Conservation (phyloP, 805 yeast species). For the Kurtzmaniella cleridarum region DNA sequence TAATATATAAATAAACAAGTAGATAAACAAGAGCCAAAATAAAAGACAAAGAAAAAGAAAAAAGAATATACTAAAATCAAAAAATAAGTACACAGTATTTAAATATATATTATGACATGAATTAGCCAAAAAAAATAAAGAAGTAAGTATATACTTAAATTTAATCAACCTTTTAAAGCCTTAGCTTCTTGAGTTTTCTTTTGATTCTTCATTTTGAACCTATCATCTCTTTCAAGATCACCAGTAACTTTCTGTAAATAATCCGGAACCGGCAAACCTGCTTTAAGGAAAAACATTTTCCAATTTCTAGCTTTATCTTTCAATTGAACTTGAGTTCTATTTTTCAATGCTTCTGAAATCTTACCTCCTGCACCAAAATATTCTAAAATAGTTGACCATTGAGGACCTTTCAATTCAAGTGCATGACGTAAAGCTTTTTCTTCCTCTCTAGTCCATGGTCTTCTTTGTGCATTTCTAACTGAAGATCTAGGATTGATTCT, state of each 20-base stretch:
- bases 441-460: constrained; percentile 86
- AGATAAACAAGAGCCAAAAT: no score
- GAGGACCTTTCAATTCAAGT: constrained; percentile 78
- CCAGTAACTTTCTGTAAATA: constrained; percentile 86
- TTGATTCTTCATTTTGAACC: constrained; percentile 25
- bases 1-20: no score
- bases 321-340: constrained; percentile 84
- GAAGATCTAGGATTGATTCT: constrained; percentile 25
- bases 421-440: constrained; percentile 82
- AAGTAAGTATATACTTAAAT: constrained; percentile 6
- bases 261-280: constrained; percentile 71
- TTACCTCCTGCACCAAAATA: constrained; percentile 94
- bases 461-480: constrained; percentile 34
- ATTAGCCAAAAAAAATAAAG: not conserved
- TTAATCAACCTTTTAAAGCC: constrained; percentile 17
- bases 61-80: no score
- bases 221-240: constrained; percentile 56
- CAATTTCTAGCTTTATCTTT: constrained; percentile 96
- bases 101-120: not conserved
- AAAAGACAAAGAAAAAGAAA: no score
- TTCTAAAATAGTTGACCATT: constrained; percentile 88
- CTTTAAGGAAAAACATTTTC: constrained; percentile 80
- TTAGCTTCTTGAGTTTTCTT: constrained; percentile 39
- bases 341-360: constrained; percentile 74
- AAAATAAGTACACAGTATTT: constrained; percentile 4